Evolutionary conservation across 306 rosid species (phyloP).

Genomic region (Senna tora): DNA sequence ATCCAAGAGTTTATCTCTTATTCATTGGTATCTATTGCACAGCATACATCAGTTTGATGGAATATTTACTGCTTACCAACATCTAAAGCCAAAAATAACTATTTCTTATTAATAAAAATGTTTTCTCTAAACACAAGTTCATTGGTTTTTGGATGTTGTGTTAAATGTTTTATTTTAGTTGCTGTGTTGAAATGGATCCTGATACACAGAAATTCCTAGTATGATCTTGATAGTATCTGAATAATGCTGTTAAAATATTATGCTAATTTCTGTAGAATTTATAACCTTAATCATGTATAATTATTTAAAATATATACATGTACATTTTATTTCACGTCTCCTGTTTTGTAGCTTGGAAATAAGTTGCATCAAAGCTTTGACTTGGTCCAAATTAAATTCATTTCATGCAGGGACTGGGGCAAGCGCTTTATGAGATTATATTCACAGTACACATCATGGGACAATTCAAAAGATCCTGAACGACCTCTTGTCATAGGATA

Average conservation of each 20-base stretch:
- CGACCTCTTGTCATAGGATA: constrained; percentile 95
- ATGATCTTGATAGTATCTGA: constrained; percentile 1
- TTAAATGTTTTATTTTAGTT: neutral
- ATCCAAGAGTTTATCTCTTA: neutral
- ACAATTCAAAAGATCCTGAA: constrained; percentile 82
- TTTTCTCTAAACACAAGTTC: neutral
- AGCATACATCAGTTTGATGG: constrained; percentile 1
- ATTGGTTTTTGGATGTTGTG: constrained; percentile 27
- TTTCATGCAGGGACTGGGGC: constrained; percentile 92
- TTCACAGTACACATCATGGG: constrained; percentile 79
- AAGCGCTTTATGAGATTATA: constrained; percentile 84
- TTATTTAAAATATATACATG: neutral
- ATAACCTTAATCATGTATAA: neutral
- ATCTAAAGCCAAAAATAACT: neutral
- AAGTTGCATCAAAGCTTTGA: neutral
- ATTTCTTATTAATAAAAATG: neutral
- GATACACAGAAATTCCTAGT: neutral
- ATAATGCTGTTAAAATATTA: neutral
- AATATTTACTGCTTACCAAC: constrained; percentile 7
- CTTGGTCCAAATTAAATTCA: constrained; percentile 17
- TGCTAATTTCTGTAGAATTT: constrained; percentile 1
- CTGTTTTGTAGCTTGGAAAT: constrained; percentile 29
- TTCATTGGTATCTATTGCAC: neutral
- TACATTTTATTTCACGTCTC: neutral
- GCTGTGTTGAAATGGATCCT: neutral